Conservation (phyloP, 1,139 yeast genomes). For the Fermentozyma sake region DNA sequence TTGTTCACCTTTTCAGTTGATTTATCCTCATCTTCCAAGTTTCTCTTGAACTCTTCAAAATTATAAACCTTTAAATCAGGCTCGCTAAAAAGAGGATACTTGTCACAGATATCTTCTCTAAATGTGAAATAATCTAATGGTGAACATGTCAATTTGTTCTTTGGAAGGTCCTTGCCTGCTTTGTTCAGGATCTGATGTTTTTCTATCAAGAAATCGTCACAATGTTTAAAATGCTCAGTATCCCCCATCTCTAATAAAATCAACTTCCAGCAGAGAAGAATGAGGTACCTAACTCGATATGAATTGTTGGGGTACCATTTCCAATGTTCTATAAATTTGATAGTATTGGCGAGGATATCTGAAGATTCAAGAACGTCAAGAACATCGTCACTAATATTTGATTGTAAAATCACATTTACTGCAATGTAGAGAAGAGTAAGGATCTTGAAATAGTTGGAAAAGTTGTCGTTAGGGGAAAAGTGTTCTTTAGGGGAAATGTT, state of each 20-base stretch:
- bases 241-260: conserved; percentile 67
- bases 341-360: conserved; percentile 41
- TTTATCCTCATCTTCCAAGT: conserved; percentile 2
- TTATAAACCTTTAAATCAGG: conserved; percentile 13
- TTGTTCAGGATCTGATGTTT: conserved; percentile 39
- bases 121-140: conserved; percentile 80
- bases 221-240: conserved; percentile 30
- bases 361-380: conserved; percentile 19
- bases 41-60: conserved; percentile 13
- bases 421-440: conserved; percentile 55
- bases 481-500: no score
- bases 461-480: no score
- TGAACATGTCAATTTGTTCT: conserved; percentile 47
- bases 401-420: conserved; percentile 25
- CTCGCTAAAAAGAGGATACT: conserved; percentile 63
- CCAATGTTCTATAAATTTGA: conserved; percentile 60
- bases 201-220: conserved; percentile 48
- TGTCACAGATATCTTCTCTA: conserved; percentile 65
- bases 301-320: conserved; percentile 45
- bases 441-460: conserved; percentile 32
- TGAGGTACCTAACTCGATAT: conserved; percentile 45
- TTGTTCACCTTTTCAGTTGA: neutral
- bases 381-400: conserved; percentile 5
- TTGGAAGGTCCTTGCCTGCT: conserved; percentile 13
- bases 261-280: conserved; percentile 55